Evolutionary conservation across 2,329 filamentous ascomycete genomes (phyloP).

Genomic region (Epichloe glyceriae): DNA sequence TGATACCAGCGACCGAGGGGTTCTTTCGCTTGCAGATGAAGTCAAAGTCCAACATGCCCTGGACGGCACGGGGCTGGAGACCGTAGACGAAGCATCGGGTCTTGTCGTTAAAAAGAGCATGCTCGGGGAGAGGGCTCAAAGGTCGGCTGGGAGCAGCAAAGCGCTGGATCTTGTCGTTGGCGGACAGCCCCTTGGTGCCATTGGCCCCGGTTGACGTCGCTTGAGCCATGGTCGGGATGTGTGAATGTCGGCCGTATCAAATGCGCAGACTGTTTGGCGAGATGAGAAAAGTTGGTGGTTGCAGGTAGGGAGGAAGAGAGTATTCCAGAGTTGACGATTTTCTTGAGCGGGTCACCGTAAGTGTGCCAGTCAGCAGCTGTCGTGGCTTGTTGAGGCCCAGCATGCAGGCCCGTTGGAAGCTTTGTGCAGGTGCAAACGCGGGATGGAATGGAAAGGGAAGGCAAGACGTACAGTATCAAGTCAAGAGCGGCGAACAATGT

Average conservation of each 20-base stretch:
- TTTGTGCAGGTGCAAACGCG: background rate
- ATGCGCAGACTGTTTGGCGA: background rate
- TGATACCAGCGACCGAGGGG: conserved; percentile 95
- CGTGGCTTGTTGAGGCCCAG: conserved; percentile 2
- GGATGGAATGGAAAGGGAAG: background rate
- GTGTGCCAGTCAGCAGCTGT: conserved; percentile 3
- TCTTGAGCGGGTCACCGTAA: conserved; percentile 6
- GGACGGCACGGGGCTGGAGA: conserved; percentile 86
- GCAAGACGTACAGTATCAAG: background rate
- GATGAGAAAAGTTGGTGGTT: conserved; percentile 4
- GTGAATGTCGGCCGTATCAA: conserved; percentile 5
- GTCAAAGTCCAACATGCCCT: conserved; percentile 97
- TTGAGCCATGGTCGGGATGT: conserved; percentile 33
- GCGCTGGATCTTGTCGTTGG: conserved; percentile 97
- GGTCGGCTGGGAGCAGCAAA: conserved; percentile 89
- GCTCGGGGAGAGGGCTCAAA: conserved; percentile 72
- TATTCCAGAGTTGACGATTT: conserved; percentile 1
- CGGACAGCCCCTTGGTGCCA: conserved; percentile 47
- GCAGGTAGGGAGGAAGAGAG: background rate
- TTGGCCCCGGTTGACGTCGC: conserved; percentile 35
- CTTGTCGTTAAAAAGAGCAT: conserved; percentile 97
- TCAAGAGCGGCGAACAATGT: background rate
- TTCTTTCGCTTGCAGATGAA: conserved; percentile 99
- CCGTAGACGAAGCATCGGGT: conserved; percentile 99
- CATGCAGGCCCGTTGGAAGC: background rate